These are phyloP conservation scores for Heliosperma pusillum DNA, from an alignment of 148 eudicot species.

Conservation along the genomic window DNA sequence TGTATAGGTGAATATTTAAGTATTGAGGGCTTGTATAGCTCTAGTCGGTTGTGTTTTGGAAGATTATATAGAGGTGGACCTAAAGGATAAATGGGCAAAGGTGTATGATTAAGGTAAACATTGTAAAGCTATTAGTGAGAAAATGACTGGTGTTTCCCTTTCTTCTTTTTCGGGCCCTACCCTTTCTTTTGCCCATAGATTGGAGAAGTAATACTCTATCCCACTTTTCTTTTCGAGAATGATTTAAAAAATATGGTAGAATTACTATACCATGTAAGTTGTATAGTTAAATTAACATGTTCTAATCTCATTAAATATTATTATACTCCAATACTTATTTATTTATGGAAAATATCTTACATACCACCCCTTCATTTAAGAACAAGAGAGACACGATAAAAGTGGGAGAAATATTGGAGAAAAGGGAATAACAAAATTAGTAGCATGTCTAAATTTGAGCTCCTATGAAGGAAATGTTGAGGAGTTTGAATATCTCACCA, in stretches of 20 bases:
- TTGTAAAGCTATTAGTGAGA: conserved; percentile 18
- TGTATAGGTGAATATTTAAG: neutral
- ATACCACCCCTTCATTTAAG: too few relatives aligned
- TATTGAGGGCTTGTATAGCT: neutral
- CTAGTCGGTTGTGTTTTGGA: conserved; percentile 6
- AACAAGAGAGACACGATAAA: too few relatives aligned
- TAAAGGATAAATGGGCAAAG: conserved; percentile 4
- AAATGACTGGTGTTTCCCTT: conserved; percentile 16
- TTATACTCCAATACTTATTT: too few relatives aligned
- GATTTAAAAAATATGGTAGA: too few relatives aligned
- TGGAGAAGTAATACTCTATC: conserved; percentile 8
- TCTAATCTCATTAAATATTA: too few relatives aligned
- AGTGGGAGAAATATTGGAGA: too few relatives aligned
- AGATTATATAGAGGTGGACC: conserved; percentile 23
- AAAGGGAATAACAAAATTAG: too few relatives aligned
- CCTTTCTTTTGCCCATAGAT: neutral
- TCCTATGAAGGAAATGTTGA: neutral
- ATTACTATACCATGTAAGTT: too few relatives aligned
- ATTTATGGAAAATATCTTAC: too few relatives aligned
- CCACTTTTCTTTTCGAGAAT: too few relatives aligned
- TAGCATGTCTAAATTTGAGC: conserved; percentile 11
- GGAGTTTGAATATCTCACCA: conserved; percentile 22
- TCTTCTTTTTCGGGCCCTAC: conserved; percentile 26
- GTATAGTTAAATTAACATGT: too few relatives aligned
- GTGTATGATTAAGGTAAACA: conserved; percentile 11